phyloP scores from a whole-genome alignment of 345 rosid genomes.

The Streptanthus diversifolius region DNA sequence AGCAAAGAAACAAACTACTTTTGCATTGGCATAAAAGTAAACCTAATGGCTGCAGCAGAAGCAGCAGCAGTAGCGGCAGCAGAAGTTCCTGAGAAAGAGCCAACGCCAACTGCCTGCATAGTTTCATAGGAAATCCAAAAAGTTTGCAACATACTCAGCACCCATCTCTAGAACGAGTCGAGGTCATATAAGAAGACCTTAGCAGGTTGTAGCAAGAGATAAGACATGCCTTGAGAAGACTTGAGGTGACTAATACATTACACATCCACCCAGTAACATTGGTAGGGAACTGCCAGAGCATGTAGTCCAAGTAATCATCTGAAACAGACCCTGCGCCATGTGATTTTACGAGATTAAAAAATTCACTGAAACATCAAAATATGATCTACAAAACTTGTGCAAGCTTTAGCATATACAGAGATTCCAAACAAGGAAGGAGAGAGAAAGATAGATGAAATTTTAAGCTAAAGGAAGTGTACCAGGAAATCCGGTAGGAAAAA shows the following conservation, averaged over 20 bases:
- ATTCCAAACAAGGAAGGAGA: not conserved
- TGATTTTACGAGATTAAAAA: not conserved
- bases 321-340: slow-evolving; percentile 80
- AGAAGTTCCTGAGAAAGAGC: slow-evolving; percentile 78
- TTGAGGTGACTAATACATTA: slow-evolving; percentile 83
- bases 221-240: slow-evolving; percentile 83
- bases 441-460: not conserved
- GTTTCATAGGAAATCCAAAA: slow-evolving; percentile 9
- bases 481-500: slow-evolving; percentile 85
- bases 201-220: not conserved
- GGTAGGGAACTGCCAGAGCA: slow-evolving; percentile 90
- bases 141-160: not conserved
- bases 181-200: not conserved
- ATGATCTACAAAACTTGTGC: not conserved
- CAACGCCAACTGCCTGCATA: slow-evolving; percentile 87
- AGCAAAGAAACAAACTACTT: not conserved
- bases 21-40: not conserved
- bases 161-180: not conserved
- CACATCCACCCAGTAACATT: slow-evolving; percentile 97
- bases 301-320: slow-evolving; percentile 87
- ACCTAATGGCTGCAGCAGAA: slow-evolving; percentile 65
- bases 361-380: not conserved
- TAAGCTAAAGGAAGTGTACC: slow-evolving; percentile 39
- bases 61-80: slow-evolving; percentile 97
- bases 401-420: not conserved